Evolutionary conservation across 768 basidiomycete species (phyloP), one percentile per base, ranked within the genome.

Genomic region (Lentinula detonsa): DNA sequence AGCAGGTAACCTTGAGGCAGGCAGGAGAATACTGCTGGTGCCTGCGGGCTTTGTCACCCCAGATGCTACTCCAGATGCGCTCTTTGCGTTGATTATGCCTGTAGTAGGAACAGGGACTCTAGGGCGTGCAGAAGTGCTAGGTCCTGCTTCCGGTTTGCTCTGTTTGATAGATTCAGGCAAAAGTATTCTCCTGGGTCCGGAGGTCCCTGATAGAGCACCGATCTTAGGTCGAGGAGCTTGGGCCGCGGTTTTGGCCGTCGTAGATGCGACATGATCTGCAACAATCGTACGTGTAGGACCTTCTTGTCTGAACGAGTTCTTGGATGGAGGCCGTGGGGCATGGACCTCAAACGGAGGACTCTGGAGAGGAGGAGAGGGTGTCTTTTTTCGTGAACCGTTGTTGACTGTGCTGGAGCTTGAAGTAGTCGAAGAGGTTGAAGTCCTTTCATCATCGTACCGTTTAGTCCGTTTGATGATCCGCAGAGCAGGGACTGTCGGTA

Each of bases 391-490:
- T 1, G 59, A 7, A 15, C 37, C 37, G 33, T 42, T 15, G 10
- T 33, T 39, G 5, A 42, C 18, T 21, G 51, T 46, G 33, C 34
- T 4, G 31, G 59, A 54, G 18, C 21, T 13, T 16, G 31, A 56
- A 61, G 18, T 42, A 54, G 62, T 28, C 54, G 56, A 63, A 33
- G 62, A 53, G 16, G 63, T 62, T 8, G 62, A 63, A 3, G 63
- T 56, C 37, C 66, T 68, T 48, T 63, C 62, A 58, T 69, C 66
- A 40, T 51, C 64, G 28, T 56, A 39, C 46, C 51, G 42, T 56
- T 69, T 70, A 18, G 66, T 64, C 50, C 80, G 73, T 63, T 83
- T 84, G 31, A 83, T 75, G n/a, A 83, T 80, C 35, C 74, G 76
- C 42, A 82, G 67, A 48, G 77, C 82, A 52, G 76, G 76, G 23